A percentile compares a stretch with the other conserved stretches of the same genome.
Conservation (phyloP, 2,329 filamentous ascomycete genomes). For the Pyrenophora teres region DNA sequence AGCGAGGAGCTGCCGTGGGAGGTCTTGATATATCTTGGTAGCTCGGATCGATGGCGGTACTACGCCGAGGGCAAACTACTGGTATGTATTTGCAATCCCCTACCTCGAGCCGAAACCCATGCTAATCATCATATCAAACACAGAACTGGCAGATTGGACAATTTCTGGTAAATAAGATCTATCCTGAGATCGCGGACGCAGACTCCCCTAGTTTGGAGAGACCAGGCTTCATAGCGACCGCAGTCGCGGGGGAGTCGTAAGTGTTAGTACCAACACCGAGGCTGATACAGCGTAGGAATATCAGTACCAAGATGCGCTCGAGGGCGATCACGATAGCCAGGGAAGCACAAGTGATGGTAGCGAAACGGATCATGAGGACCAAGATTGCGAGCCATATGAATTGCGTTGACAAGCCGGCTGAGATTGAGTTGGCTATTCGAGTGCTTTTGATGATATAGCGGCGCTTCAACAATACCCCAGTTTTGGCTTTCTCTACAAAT, state of each 20-base stretch:
- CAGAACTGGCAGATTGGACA: constrained; percentile 19
- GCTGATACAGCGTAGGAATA: constrained; percentile 6
- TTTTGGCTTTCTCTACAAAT: not conserved
- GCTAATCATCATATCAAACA: not conserved
- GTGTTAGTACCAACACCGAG: constrained; percentile 1
- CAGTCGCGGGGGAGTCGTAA: constrained; percentile 1
- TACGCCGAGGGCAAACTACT: constrained; percentile 16
- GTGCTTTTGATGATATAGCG: not conserved
- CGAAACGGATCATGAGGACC: not conserved
- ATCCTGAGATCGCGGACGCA: constrained; percentile 12
- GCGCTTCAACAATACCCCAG: constrained; percentile 6
- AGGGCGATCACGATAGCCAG: not conserved
- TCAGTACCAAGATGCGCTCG: not conserved
- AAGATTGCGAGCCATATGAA: not conserved
- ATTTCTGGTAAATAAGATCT: constrained; percentile 17
- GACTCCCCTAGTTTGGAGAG: constrained; percentile 7
- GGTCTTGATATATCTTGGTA: constrained; percentile 19
- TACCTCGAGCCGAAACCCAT: not conserved
- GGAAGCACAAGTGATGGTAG: not conserved
- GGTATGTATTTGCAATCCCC: constrained; percentile 3
- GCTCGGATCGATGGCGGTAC: constrained; percentile 19
- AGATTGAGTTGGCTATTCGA: not conserved
- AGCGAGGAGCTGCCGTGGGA: constrained; percentile 23
- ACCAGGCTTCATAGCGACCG: constrained; percentile 7
- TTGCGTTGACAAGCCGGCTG: constrained; percentile 1